Base-by-base conservation (phyloP, 1,284 basidiomycete genomes). In the Cryptococcus sp. region DNA sequence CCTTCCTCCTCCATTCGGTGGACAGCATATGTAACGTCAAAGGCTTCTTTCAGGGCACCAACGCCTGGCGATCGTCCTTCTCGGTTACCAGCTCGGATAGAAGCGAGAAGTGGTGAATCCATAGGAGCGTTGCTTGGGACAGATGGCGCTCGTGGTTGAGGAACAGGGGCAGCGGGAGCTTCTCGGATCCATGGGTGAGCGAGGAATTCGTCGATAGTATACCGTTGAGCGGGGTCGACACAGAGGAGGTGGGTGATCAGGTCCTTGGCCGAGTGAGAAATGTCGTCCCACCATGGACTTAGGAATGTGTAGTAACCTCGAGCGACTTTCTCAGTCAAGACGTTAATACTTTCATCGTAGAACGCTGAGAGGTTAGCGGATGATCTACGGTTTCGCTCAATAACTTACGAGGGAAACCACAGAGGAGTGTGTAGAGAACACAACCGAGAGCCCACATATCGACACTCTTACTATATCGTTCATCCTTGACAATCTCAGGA, bases 381-480 rank as follows among this genome's bases (percentile, higher is more conserved):
- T 23, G 13, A 47, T 10, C 30, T 35, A 33, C 32, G 11, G 13
- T 11, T 32, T 7, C 33, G 15, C 0, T 50, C 13, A 31, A 30
- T 0, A 5, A 69, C 76, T 70, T 57, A 78, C 76, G 90, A 53
- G 93, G 92, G 80, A 97, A 97, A 52, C 95, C 96, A 70, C 96
- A 98, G n/a, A 99, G 84, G 3, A 98, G 80, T 1, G 96, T 99
- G 79, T 99, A 99, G 4, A 99, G 82, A 30, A 99, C 96, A 76
- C 96, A 99, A 34, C 96, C 96, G 42, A 98, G 80, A 3, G 96
- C 96, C 96, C 96, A 99, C 96, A 98, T 98, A 76, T 99, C 96
- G 55, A 98, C 96, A 68, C 88, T 91, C 80, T 97, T 98, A 74
- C 88, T 91, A 76, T 99, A 99, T 32, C 95, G 84, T 79, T 99